Evolutionary conservation across 2,329 filamentous ascomycete species (phyloP), one percentile per base, ranked within the genome.

Genomic region (Diaporthe sp.): DNA sequence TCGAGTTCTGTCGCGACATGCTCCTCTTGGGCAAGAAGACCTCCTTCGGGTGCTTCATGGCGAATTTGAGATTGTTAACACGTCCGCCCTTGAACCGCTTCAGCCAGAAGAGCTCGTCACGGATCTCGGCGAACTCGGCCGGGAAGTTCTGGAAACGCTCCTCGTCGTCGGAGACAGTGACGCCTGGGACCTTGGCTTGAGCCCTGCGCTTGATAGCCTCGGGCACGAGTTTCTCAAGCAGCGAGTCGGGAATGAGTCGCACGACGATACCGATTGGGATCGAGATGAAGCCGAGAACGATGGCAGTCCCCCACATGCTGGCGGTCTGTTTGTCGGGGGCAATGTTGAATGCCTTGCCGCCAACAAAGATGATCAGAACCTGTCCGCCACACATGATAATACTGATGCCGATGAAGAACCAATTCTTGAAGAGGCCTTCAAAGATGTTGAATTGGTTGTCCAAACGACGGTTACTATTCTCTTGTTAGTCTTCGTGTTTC

Each of bases 401-500:
- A 85, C 95, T 95, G 84, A 98, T 98, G 53, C 86, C 90, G 51
- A 97, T 90, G 86, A 98, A 98, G 88, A 97, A 98, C 86, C 90
- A 94, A 84, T 98, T 98, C 82, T 91, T 91, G 37, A 89, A 89
- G 76, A 98, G 90, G 73, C 95, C 95, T 82, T 98, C 96, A 77
- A 98, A 96, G 77, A 98, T 95, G 85, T 98, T 98, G 88, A 98
- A 96, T 73, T 92, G 91, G 85, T 98, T 98, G 84, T 98, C 96
- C 73, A 98, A 89, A 17, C 96, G 95, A 76, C 96, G 95, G 86
- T 98, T 98, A 87, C 91, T 93, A 76, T 6, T 6, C 12, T 22
- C 51, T 47, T 10, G 70, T 77, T 68, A 79, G 61, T 74, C 58
- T 74, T 22, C 37, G 31, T 31, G 44, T 3, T n/a, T 20, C n/a